A percentile compares a stretch with the other conserved stretches of the same genome.
These are phyloP conservation scores for Luzula sylvatica DNA, from an alignment of 176 grass and related monocot species.

Conservation along the genomic window DNA sequence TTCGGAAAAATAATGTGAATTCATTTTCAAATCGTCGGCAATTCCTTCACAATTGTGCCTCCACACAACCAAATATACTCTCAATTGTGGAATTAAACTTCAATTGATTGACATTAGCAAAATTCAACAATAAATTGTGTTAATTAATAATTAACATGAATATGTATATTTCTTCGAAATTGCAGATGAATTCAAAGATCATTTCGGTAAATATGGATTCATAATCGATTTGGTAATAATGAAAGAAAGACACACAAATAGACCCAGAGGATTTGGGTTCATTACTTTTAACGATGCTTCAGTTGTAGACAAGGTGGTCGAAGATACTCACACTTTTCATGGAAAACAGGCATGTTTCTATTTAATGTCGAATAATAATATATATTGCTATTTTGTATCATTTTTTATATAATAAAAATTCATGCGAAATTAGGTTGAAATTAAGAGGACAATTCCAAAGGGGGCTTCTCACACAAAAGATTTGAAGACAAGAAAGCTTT, in stretches of 20 bases:
- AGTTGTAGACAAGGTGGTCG: slow-evolving; percentile 73
- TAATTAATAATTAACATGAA: background rate
- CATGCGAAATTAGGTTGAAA: slow-evolving; percentile 49
- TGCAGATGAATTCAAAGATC: slow-evolving; percentile 57
- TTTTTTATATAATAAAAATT: too few relatives aligned
- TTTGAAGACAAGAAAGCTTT: slow-evolving; percentile 89
- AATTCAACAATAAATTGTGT: background rate
- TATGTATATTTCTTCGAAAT: background rate
- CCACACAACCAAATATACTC: too few relatives aligned
- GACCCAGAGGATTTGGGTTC: slow-evolving; percentile 90
- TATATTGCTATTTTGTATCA: too few relatives aligned
- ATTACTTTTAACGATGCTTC: slow-evolving; percentile 62
- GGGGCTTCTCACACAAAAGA: slow-evolving; percentile 76
- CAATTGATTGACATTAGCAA: background rate
- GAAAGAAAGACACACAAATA: slow-evolving; percentile 73
- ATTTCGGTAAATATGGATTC: slow-evolving; percentile 68
- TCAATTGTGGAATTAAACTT: too few relatives aligned
- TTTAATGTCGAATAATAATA: too few relatives aligned
- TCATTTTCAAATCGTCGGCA: too few relatives aligned
- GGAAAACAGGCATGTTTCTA: slow-evolving; percentile 47
- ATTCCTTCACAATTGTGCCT: too few relatives aligned
- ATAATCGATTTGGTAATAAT: slow-evolving; percentile 90
- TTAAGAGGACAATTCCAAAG: slow-evolving; percentile 90
- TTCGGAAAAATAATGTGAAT: too few relatives aligned
- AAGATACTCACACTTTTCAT: slow-evolving; percentile 63